These are phyloP conservation scores for Candida maesae DNA, from an alignment of 805 yeast genomes.

Conservation along the genomic window DNA sequence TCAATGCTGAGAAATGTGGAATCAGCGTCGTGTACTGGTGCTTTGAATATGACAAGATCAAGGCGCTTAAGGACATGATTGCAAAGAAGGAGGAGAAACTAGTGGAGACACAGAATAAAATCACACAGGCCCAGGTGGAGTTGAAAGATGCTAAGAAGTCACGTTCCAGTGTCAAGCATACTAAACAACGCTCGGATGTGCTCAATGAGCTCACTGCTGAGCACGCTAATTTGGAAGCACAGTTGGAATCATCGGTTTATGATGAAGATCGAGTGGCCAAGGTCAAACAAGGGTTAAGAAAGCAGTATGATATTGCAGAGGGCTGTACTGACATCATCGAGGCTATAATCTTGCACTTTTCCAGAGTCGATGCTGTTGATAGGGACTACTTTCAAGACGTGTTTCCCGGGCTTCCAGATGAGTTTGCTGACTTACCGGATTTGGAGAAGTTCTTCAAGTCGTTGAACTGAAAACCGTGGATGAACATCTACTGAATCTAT, in stretches of 20 bases:
- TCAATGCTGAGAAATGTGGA: conserved; percentile 54
- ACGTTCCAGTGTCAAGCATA: conserved; percentile 3
- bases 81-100: conserved; percentile 2
- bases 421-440: conserved; percentile 30
- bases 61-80: conserved; percentile 16
- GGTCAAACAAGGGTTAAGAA: conserved; percentile 13
- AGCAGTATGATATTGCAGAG: conserved; percentile 11
- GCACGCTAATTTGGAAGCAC: conserved; percentile 7
- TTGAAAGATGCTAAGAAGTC: conserved; percentile 9
- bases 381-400: conserved; percentile 33
- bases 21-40: conserved; percentile 49
- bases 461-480: conserved; percentile 1
- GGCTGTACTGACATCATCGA: conserved; percentile 40
- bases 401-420: conserved; percentile 42
- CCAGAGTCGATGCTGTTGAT: conserved; percentile 29
- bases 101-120: conserved; percentile 13
- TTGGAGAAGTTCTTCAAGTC: conserved; percentile 7
- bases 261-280: conserved; percentile 14
- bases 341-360: conserved; percentile 34
- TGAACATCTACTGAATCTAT: no score
- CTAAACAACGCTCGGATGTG: conserved; percentile 7
- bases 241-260: conserved; percentile 12
- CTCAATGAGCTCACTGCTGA: conserved; percentile 11
- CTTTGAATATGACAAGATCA: conserved; percentile 33
- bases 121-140: conserved; percentile 7